These are phyloP conservation scores for Sarocladium strictum DNA, from an alignment of 2,329 filamentous ascomycete genomes.

Conservation along the genomic window DNA sequence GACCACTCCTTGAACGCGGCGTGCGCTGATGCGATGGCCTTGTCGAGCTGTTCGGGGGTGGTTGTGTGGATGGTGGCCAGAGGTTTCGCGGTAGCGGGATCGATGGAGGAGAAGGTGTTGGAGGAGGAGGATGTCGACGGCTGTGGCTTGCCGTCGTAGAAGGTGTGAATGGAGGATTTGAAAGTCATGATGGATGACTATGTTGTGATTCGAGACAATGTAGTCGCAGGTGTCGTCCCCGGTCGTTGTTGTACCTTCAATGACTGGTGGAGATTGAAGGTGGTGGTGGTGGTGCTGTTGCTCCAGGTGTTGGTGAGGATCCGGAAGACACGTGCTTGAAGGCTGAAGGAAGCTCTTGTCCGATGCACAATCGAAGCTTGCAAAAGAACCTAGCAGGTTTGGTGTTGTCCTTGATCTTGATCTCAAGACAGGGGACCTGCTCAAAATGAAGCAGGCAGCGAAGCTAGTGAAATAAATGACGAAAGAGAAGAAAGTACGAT, in stretches of 20 bases:
- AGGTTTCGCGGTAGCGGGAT: constrained; percentile 65
- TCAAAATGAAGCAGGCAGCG: no score
- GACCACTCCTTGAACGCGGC: constrained; percentile 73
- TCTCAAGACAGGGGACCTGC: no score
- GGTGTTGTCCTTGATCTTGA: no score
- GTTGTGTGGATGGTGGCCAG: constrained; percentile 69
- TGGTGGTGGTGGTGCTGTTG: no score
- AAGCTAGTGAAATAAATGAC: background rate
- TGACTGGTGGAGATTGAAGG: background rate
- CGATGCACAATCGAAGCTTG: no score
- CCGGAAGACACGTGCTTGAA: background rate
- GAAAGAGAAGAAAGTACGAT: background rate
- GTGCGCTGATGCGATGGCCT: constrained; percentile 64
- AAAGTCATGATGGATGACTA: constrained; percentile 25
- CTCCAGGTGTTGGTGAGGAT: no score
- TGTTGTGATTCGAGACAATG: no score
- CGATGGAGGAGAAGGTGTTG: constrained; percentile 63
- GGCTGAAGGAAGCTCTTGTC: no score
- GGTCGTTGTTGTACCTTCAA: background rate
- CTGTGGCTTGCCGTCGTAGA: constrained; percentile 67
- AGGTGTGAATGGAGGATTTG: constrained; percentile 50
- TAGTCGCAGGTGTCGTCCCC: background rate
- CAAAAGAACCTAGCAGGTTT: no score
- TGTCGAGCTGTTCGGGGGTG: constrained; percentile 60
- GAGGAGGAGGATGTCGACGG: constrained; percentile 47